A percentile compares a stretch with the other conserved stretches of the same genome.
phyloP scores from a whole-genome alignment of 2,329 filamentous ascomycete genomes.

The Seiridium cupressi region DNA sequence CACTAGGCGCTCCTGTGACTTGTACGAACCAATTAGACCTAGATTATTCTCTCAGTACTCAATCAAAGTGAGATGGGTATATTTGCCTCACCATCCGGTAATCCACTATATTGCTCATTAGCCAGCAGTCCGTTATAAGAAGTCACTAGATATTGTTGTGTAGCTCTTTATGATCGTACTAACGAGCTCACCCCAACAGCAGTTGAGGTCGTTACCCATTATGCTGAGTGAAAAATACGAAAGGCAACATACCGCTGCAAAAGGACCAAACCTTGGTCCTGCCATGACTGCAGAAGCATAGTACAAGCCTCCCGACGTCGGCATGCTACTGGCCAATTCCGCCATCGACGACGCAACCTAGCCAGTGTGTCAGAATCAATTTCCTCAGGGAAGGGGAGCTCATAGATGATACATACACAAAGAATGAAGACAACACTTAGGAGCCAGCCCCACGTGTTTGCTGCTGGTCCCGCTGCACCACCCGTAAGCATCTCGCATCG shows the following conservation, averaged over 20 bases:
- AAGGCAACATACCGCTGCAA: conserved; percentile 18
- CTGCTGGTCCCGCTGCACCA: conserved; percentile 31
- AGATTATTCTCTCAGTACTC: neutral
- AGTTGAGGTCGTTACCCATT: too few relatives aligned
- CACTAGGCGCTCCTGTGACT: conserved; percentile 29
- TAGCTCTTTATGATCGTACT: too few relatives aligned
- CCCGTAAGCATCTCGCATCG: neutral
- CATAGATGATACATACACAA: conserved; percentile 42
- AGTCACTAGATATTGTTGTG: too few relatives aligned
- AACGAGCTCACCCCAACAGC: too few relatives aligned
- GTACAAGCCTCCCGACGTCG: conserved; percentile 70
- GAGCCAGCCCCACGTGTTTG: conserved; percentile 77
- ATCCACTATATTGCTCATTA: conserved; percentile 18
- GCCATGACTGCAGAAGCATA: conserved; percentile 72
- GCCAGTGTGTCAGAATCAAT: neutral
- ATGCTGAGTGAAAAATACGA: neutral
- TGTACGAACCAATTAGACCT: conserved; percentile 28
- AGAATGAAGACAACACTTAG: conserved; percentile 72
- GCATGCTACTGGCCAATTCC: conserved; percentile 72
- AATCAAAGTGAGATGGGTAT: neutral
- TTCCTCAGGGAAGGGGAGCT: neutral
- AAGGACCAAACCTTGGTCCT: conserved; percentile 29
- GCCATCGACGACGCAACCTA: conserved; percentile 62
- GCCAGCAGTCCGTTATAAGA: neutral
- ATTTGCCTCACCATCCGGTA: conserved; percentile 23